Conservation (phyloP, 163 green algal species). For the Volvox carteri region DNA sequence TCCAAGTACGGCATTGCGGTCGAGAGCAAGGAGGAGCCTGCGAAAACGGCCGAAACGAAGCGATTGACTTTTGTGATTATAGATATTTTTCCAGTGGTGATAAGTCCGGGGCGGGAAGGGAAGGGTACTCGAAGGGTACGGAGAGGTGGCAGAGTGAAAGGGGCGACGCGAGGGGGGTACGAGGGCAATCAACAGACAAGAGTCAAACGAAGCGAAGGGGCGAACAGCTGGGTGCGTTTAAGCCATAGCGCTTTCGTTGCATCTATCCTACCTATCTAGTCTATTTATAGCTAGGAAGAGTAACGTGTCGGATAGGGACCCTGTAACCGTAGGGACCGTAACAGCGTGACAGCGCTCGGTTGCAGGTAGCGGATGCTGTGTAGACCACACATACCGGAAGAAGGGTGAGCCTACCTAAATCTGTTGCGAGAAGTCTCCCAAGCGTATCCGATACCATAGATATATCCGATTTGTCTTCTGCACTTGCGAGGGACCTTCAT, state of each 20-base stretch:
- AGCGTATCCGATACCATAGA: constrained; percentile 3
- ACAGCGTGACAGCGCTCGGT: neutral
- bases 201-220: too few relatives aligned
- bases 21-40: constrained; percentile 11
- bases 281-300: too few relatives aligned
- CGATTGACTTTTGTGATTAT: too few relatives aligned
- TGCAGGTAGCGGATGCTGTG: neutral
- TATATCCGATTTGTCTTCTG: neutral
- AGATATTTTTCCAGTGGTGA: too few relatives aligned
- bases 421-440: neutral
- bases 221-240: too few relatives aligned
- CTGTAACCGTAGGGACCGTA: too few relatives aligned
- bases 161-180: too few relatives aligned
- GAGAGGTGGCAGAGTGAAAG: neutral
- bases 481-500: neutral
- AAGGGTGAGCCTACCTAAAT: neutral
- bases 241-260: too few relatives aligned
- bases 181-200: too few relatives aligned
- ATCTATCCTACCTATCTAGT: too few relatives aligned
- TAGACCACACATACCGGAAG: neutral
- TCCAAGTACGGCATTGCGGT: constrained; percentile 26
- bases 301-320: too few relatives aligned
- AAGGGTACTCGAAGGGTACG: neutral
- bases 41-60: neutral
- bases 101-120: neutral